Base-by-base conservation (phyloP, 2,329 filamentous ascomycete species). In the Emergomyces africanus region DNA sequence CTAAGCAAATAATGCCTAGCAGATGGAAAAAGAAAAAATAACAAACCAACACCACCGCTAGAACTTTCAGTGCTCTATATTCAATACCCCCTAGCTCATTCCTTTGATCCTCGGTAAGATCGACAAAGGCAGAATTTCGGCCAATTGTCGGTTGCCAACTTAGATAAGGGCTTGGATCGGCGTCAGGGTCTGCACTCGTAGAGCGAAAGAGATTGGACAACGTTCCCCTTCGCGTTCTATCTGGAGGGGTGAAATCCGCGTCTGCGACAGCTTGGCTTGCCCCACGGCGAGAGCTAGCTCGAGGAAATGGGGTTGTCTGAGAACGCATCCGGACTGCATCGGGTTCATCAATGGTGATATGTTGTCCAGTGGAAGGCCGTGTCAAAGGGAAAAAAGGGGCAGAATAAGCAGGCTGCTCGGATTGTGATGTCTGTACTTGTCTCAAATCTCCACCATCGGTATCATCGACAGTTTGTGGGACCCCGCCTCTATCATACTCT, bases 1-100 rank as follows among this genome's bases (percentile, higher is more conserved):
- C 69, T 14, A 96, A 73, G 64, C 84, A 85, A 33, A 90, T 70
- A 42, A 95, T 75, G 0, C 86, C 89, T 3, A 96, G 77, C 1
- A 91, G 66, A 67, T 90, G 89, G 66, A 95, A 96, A 0, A 87
- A 85, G 69, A 90, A 82, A 68, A 88, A 96, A 72, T 97, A 99
- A 8, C 75, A 77, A 2, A 88, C 79, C 23, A 97, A 77, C 35
- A 97, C 84, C 33, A 89, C 70, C 1, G 89, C 88, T 54, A 99
- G 75, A 1, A 90, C 89, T 71, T 96, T 95, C 61, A 99, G 72
- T 0, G 92, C 89, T 5, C 94, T 86, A 69, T 99, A 99, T 71
- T 99, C 94, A 63, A 99, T 96, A 23, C 94, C 94, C 12, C 94
- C 94, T 2, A 99, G 77, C 72, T 99, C 94, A 69, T 99, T 91